phyloP scores from a whole-genome alignment of 116 monocot species.

The Trichopus zeylanicus region DNA sequence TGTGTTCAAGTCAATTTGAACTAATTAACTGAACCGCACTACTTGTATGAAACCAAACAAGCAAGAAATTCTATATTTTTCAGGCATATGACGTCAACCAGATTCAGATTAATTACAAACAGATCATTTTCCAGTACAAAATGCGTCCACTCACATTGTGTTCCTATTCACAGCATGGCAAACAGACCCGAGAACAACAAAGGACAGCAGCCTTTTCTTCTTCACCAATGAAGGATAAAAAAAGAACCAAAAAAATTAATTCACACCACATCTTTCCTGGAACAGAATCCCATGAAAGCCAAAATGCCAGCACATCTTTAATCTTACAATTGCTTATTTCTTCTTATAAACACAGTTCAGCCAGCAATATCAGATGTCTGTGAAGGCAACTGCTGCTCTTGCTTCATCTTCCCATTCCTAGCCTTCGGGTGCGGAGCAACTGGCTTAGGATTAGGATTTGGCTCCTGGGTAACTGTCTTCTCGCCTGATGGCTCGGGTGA shows the following conservation, averaged over 20 bases:
- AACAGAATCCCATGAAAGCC: neutral
- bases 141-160: neutral
- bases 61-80: too few relatives aligned
- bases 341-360: neutral
- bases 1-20: too few relatives aligned
- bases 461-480: constrained; percentile 18
- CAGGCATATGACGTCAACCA: too few relatives aligned
- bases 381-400: constrained; percentile 7
- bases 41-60: too few relatives aligned
- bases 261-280: neutral
- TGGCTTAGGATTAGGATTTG: constrained; percentile 25
- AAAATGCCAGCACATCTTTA: too few relatives aligned
- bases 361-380: constrained; percentile 3
- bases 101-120: too few relatives aligned
- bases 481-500: constrained; percentile 9
- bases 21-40: too few relatives aligned
- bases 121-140: too few relatives aligned
- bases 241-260: neutral
- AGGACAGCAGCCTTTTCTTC: neutral
- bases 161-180: neutral
- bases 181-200: neutral
- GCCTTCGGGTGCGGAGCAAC: constrained; percentile 7
- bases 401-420: constrained; percentile 15
- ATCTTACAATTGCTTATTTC: neutral
- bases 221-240: neutral